phyloP scores from a whole-genome alignment of 208 protist genomes.

The Acanthamoeba triangularis region DNA sequence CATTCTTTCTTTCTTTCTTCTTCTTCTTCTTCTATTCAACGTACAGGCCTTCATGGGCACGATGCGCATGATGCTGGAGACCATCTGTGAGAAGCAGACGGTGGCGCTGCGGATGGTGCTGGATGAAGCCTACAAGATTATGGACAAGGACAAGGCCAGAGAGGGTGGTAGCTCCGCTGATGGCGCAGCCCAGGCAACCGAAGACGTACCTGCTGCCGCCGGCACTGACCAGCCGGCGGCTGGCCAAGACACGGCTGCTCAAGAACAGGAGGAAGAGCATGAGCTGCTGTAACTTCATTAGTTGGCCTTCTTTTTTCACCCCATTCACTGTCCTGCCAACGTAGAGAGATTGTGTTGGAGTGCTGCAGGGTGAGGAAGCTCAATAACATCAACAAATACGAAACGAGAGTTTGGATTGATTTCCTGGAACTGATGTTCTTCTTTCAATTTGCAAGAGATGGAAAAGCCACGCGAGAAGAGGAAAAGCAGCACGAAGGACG shows the following conservation, averaged over 20 bases:
- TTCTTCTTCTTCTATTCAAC: neutral
- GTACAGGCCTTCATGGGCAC: constrained; percentile 12
- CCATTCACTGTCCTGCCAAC: too few species aligned
- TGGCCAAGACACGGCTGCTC: too few species aligned
- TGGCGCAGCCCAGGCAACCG: neutral
- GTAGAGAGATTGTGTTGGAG: too few species aligned
- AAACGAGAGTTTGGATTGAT: too few species aligned
- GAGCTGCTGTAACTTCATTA: neutral
- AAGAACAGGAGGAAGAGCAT: neutral
- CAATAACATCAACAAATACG: too few species aligned
- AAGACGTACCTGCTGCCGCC: neutral
- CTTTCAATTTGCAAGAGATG: neutral
- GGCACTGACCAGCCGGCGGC: neutral
- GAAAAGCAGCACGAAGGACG: neutral
- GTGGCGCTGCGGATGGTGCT: constrained; percentile 46
- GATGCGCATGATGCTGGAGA: constrained; percentile 39
- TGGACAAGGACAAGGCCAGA: constrained; percentile 1
- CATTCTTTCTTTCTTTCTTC: neutral
- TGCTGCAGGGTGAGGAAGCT: too few species aligned
- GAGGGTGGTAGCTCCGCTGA: neutral
- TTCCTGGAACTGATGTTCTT: too few species aligned
- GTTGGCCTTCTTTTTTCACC: too few species aligned
- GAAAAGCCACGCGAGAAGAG: neutral
- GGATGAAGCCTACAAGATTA: constrained; percentile 6
- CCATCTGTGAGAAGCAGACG: constrained; percentile 53